Base-by-base conservation (phyloP, 768 basidiomycete genomes). In the Lentinula boryana region DNA sequence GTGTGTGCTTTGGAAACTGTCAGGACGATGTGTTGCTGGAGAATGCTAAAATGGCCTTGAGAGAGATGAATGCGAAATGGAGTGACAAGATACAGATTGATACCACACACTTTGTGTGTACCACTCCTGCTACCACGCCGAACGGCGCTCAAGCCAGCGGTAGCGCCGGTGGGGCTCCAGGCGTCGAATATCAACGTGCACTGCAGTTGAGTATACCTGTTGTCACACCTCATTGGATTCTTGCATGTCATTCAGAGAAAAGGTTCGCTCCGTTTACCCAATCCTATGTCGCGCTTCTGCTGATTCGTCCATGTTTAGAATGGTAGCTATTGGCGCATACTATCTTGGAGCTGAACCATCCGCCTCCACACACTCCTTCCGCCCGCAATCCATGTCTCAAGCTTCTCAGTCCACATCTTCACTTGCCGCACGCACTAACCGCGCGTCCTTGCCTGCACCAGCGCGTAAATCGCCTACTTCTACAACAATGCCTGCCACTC, bases 41-140 rank as follows among this genome's bases (percentile, higher is more conserved):
- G 68, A 87, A 94, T 63, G 87, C 89, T 35, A 93, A 92, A 71
- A 70, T 84, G 59, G 92, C 93, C 7, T 73, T 99, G 57, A 70
- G 80, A 50, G 87, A 91, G 67, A 97, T 98, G 90, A 83, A 81
- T 44, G 96, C 93, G 0, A 89, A 89, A 65, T 95, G 89, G 88
- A 91, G 87, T 67, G 89, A 95, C 65, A 89, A 86, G 68, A 95
- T 99, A 43, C 92, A 95, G 75, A 95, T 98, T 61, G 96, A 99
- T 69, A 98, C 96, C 9, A 98, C 95, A 0, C 96, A 99, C 72
- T 99, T 97, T 65, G 95, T 98, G 44, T 96, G 95, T 70, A 96
- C 94, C 16, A 93, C 91, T 0, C 93, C 95, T 2, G 88, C 87
- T 1, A 81, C 85, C 9, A 87, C 85, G 0, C 83, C 85, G 0